Percentiles rank a stretch among this genome's conserved stretches.
These are phyloP conservation scores for Blastobotrys mokoenaii DNA, from an alignment of 805 yeast genomes.

Conservation along the genomic window DNA sequence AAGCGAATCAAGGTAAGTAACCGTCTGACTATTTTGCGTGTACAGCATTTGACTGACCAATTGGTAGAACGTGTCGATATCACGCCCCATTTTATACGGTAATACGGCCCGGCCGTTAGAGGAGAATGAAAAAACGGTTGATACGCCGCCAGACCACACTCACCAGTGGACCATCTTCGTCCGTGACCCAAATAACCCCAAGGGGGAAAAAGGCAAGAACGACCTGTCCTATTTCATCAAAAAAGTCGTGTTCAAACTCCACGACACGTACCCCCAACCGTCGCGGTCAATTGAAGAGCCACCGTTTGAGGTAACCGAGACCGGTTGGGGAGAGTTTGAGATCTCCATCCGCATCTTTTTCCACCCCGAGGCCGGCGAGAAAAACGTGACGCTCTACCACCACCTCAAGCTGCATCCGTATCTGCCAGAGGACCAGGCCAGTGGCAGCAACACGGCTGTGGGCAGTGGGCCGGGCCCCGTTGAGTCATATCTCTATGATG, in stretches of 20 bases:
- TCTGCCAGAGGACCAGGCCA: constrained; percentile 29
- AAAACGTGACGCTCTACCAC: constrained; percentile 77
- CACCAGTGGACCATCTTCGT: constrained; percentile 94
- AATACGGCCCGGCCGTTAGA: constrained; percentile 67
- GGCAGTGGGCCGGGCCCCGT: constrained; percentile 35
- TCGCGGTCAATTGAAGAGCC: constrained; percentile 82
- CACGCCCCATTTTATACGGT: constrained; percentile 76
- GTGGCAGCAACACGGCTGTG: constrained; percentile 31
- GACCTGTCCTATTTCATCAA: constrained; percentile 77
- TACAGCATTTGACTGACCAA: no score
- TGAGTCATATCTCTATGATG: constrained; percentile 68
- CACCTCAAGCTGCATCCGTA: constrained; percentile 90
- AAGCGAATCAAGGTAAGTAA: constrained; percentile 3
- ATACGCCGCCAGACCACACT: constrained; percentile 82
- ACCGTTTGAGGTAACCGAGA: constrained; percentile 91
- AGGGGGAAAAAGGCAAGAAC: constrained; percentile 27
- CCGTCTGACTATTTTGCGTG: neutral
- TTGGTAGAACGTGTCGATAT: constrained; percentile 50
- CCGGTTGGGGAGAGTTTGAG: constrained; percentile 99
- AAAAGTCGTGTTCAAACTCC: constrained; percentile 88
- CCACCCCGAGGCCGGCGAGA: constrained; percentile 79
- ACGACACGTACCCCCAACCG: constrained; percentile 85
- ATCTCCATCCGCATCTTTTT: constrained; percentile 81
- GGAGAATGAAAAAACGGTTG: constrained; percentile 40
- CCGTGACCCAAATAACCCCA: constrained; percentile 57